Evolutionary conservation across 345 rosid species (phyloP).

Genomic region (Eucalyptus brandiana): DNA sequence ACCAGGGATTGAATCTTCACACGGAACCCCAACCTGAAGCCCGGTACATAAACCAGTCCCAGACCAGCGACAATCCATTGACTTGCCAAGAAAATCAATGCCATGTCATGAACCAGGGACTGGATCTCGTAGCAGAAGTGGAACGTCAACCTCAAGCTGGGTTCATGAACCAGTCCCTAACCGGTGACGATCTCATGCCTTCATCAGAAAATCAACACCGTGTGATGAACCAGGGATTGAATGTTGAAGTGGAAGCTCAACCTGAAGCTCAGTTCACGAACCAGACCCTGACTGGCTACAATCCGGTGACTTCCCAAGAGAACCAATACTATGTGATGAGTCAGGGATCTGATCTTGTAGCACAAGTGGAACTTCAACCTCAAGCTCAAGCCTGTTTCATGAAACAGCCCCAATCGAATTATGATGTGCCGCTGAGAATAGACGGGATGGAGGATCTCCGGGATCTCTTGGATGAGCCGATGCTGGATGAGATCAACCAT

Average conservation of each 20-base stretch:
- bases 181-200: neutral
- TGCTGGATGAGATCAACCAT: conserved; percentile 1
- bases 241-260: neutral
- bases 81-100: neutral
- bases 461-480: neutral
- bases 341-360: neutral
- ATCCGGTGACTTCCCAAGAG: neutral
- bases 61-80: neutral
- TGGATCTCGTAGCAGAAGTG: neutral
- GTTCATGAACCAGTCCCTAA: neutral
- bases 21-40: neutral
- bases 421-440: neutral
- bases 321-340: neutral
- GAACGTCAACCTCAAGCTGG: neutral
- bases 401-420: neutral
- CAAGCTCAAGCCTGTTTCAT: neutral
- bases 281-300: neutral
- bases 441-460: neutral
- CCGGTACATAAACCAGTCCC: neutral
- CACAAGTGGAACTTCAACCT: neutral
- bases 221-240: neutral
- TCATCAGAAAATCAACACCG: neutral
- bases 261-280: neutral
- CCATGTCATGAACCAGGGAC: neutral
- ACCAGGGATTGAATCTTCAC: neutral